phyloP scores from a whole-genome alignment of 2,329 filamentous ascomycete species.

The Sarocladium oryzae region DNA sequence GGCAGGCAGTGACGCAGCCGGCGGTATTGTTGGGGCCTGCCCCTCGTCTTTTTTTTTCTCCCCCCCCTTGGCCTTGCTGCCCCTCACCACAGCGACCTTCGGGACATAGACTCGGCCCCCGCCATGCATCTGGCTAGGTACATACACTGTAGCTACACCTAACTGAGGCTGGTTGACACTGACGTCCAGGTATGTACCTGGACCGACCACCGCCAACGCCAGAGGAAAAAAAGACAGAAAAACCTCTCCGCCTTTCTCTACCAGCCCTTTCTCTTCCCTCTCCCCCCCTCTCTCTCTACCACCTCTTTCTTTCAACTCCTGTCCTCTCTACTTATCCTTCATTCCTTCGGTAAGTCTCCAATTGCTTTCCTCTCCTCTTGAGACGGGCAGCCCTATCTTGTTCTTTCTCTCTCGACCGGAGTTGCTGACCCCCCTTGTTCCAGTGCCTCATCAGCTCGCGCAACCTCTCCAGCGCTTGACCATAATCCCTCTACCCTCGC shows the following conservation, averaged over 20 bases:
- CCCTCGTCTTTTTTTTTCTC: background rate
- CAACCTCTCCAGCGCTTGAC: conserved; percentile 2
- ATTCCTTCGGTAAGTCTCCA: conserved; percentile 2
- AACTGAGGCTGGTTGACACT: background rate
- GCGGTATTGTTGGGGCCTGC: background rate
- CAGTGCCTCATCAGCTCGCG: background rate
- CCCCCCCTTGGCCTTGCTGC: too few species aligned
- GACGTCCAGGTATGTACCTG: too few species aligned
- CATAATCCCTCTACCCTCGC: background rate
- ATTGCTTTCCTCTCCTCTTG: background rate
- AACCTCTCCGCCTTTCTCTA: conserved; percentile 9
- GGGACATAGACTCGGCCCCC: conserved; percentile 7
- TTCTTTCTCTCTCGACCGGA: background rate
- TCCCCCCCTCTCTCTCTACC: background rate
- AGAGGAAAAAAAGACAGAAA: conserved; percentile 4
- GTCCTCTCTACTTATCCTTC: background rate
- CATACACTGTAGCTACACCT: background rate
- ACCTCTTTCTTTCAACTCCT: background rate
- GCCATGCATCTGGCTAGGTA: background rate
- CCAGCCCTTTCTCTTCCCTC: conserved; percentile 1
- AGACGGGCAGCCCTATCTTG: background rate
- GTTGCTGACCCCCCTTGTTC: background rate
- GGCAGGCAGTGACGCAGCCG: background rate
- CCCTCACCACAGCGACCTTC: conserved; percentile 3
- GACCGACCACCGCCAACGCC: background rate